Base-by-base conservation (phyloP, 371 early-diverging fungal genomes). In the Zopfochytrium polystomum region DNA sequence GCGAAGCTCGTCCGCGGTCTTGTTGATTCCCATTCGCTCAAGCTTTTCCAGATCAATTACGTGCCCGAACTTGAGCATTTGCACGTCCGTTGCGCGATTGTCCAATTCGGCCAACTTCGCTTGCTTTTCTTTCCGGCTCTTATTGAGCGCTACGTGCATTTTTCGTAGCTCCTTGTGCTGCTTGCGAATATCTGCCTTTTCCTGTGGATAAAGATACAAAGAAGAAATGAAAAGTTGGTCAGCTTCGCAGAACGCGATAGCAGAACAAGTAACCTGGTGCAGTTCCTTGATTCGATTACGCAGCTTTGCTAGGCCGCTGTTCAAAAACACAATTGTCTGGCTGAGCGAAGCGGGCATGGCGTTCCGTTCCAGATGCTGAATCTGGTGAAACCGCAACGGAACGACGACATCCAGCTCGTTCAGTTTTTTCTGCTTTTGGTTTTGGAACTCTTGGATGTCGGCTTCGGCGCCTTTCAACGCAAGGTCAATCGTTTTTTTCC, bases 361-460 rank as follows among this genome's bases (percentile, higher is more conserved):
- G 31, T 69, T 62, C 18, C 67, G 55, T 30, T 80, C 79, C 2
- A 79, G 55, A 47, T 63, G 63, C 56, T 75, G 71, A 49, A 81
- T 61, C 60, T 82, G 83, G 52, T 75, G 75, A 20, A 74, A 56
- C 25, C 75, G 58, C 4, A 82, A 58, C 3, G 83, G 81, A 7
- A 80, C 80, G n/a, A 77, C 70, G 3, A 81, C 80, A 54, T 78
- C 79, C 20, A 82, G 63, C 60, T 82, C 80, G 62, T 82, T 82
- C 38, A 82, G 68, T 60, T 81, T 82, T 20, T 70, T 70, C 58
- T 82, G 83, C 62, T 82, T 82, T 57, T 79, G 79, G 3, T 77
- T 80, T 60, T 82, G 83, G 68, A 82, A 81, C 38, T 79, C 80
- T 60, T 82, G 79, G 48, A 82, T 81, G 61, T 82, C 83, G 35